These are phyloP conservation scores for Lolium multiflorum DNA, from an alignment of 176 grass and related monocot genomes.

Conservation along the genomic window DNA sequence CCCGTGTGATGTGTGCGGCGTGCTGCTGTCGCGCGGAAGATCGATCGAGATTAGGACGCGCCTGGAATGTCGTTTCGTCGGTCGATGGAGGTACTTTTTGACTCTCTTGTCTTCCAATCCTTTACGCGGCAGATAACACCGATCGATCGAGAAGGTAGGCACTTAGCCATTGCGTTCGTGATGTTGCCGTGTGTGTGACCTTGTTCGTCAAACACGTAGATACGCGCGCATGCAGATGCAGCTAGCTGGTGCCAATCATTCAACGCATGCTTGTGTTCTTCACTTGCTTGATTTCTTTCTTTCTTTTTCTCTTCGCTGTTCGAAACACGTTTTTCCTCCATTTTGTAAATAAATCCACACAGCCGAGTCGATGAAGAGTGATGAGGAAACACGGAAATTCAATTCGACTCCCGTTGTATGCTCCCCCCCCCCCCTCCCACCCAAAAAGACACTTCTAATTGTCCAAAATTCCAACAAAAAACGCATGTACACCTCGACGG, in stretches of 20 bases:
- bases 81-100: constrained; percentile 36
- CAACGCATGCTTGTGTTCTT: background rate
- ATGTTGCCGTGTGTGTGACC: background rate
- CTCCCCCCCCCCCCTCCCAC: too few species aligned
- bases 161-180: background rate
- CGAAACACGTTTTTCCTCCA: too few species aligned
- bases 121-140: constrained; percentile 17
- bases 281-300: background rate
- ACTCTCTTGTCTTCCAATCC: background rate
- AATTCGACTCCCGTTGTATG: too few species aligned
- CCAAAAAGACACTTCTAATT: too few species aligned
- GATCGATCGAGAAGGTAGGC: background rate
- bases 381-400: too few species aligned
- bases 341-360: too few species aligned
- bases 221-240: background rate
- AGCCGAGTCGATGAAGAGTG: too few species aligned
- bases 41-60: background rate
- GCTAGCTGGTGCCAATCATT: background rate
- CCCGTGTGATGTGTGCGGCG: background rate
- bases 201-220: constrained; percentile 22
- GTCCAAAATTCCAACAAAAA: too few species aligned
- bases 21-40: too few species aligned
- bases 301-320: background rate
- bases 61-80: constrained; percentile 47
- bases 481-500: too few species aligned